These are phyloP conservation scores for Zasmidium cellare DNA, from an alignment of 2,329 filamentous ascomycete genomes.

Conservation along the genomic window DNA sequence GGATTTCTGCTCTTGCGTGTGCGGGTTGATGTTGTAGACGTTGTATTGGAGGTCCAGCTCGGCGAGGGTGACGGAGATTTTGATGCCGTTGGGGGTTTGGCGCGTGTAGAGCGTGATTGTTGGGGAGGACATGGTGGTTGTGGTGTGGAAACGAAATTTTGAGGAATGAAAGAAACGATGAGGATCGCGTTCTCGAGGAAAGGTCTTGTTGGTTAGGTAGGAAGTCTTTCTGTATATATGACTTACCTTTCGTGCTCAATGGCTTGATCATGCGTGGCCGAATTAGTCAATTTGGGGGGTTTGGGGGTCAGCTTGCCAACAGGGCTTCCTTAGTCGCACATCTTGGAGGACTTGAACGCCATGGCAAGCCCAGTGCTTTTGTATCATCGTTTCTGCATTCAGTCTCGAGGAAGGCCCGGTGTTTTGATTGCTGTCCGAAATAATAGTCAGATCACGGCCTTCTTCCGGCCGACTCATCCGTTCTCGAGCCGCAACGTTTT, in stretches of 20 bases:
- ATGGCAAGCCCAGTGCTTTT: too few species aligned
- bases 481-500: not conserved
- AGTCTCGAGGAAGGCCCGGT: too few species aligned
- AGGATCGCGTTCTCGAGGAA: too few species aligned
- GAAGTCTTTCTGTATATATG: not conserved
- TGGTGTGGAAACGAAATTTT: not conserved
- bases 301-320: not conserved
- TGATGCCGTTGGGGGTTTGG: conserved; percentile 84
- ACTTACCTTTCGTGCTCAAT: not conserved
- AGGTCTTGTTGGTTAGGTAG: too few species aligned
- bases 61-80: conserved; percentile 80
- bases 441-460: too few species aligned
- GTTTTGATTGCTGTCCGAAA: too few species aligned
- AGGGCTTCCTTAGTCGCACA: not conserved
- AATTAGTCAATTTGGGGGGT: not conserved
- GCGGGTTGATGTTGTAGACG: conserved; percentile 67
- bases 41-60: conserved; percentile 73
- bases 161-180: not conserved
- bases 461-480: not conserved
- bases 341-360: not conserved
- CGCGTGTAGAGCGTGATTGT: conserved; percentile 77
- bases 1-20: conserved; percentile 72
- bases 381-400: too few species aligned
- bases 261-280: not conserved
- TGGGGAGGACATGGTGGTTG: not conserved